Evolutionary conservation across 257 asterid species (phyloP), one percentile per base, ranked within the genome.

Genomic region (Fraxinus cuspidata): DNA sequence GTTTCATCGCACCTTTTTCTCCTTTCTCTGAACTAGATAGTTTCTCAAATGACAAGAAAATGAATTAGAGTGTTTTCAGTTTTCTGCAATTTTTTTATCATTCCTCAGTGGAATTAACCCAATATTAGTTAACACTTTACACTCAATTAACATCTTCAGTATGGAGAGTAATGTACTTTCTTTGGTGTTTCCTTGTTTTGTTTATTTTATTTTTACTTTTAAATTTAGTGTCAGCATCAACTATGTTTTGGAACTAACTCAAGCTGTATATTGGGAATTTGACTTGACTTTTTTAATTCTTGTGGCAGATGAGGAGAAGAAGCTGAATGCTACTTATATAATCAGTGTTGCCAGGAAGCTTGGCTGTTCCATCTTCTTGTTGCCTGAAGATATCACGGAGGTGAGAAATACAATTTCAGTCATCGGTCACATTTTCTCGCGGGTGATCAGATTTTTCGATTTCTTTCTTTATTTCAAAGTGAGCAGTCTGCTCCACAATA

Each of bases 341-440:
- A 95, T 95, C 86, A 95, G 99, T 75, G 97, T 95, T 74, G 98
- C 99, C 11, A 83, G 99, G 82, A 95, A 95, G 83, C 97, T 95
- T 68, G 99, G 99, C 18, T 95, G 99, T 81, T 93, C 99, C 60
- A 89, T 95, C 66, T 95, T 93, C 92, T 87, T 95, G 89, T 85
- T 95, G 89, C 99, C 99, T 6, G 99, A 95, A 84, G 98, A 95
- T 84, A 95, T 95, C 88, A 91, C 90, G 74, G 96, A 93, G 94
- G 99, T 95, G 81, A 87, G 86, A 38, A 74, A 58, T 80, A 58
- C 49, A 73, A 65, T 28, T 53, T 70, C 79, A 74, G 31, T 42
- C 18, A 18, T 70, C 73, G 23, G 31, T 77, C 69, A 25, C 7
- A 63, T 84, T 75, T 63, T 28, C 23, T 68, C 15, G 56, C 19